phyloP scores from a whole-genome alignment of 495 filamentous ascomycete genomes.

The Tuber melanosporum region DNA sequence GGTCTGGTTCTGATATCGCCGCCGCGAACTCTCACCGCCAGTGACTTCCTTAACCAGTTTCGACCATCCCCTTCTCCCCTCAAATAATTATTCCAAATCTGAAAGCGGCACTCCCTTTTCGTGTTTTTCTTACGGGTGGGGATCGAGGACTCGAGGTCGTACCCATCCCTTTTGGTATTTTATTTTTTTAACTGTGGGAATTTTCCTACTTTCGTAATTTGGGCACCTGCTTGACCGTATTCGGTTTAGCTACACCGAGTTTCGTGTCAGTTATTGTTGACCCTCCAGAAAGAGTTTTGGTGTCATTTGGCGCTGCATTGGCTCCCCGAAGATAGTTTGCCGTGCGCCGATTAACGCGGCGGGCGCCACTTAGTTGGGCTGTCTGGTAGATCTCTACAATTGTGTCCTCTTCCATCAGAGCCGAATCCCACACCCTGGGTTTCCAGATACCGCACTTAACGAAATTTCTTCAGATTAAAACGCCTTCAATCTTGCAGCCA shows the following conservation, averaged over 20 bases:
- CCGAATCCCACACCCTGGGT: slow-evolving; percentile 32
- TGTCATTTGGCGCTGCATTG: slow-evolving; percentile 32
- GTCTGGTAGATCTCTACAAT: slow-evolving; percentile 36
- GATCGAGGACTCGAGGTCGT: slow-evolving; percentile 13
- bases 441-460: slow-evolving; percentile 23
- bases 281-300: slow-evolving; percentile 23
- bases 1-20: slow-evolving; percentile 37
- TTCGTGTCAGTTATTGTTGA: slow-evolving; percentile 29
- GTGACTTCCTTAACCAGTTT: slow-evolving; percentile 21
- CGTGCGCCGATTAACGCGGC: slow-evolving; percentile 37
- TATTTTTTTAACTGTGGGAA: slow-evolving; percentile 30
- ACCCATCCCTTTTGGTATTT: slow-evolving; percentile 14
- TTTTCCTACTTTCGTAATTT: slow-evolving; percentile 27
- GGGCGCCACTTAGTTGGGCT: slow-evolving; percentile 34
- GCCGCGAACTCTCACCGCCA: slow-evolving; percentile 28
- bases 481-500: slow-evolving; percentile 37
- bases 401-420: slow-evolving; percentile 26
- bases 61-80: neutral
- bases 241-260: slow-evolving; percentile 30
- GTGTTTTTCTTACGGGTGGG: slow-evolving; percentile 26
- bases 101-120: slow-evolving; percentile 34
- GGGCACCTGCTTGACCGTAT: slow-evolving; percentile 32
- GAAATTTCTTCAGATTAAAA: slow-evolving; percentile 36
- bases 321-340: slow-evolving; percentile 28
- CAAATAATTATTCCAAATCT: slow-evolving; percentile 28